Base-by-base conservation (phyloP, 768 basidiomycete genomes). In the Suillus occidentalis region DNA sequence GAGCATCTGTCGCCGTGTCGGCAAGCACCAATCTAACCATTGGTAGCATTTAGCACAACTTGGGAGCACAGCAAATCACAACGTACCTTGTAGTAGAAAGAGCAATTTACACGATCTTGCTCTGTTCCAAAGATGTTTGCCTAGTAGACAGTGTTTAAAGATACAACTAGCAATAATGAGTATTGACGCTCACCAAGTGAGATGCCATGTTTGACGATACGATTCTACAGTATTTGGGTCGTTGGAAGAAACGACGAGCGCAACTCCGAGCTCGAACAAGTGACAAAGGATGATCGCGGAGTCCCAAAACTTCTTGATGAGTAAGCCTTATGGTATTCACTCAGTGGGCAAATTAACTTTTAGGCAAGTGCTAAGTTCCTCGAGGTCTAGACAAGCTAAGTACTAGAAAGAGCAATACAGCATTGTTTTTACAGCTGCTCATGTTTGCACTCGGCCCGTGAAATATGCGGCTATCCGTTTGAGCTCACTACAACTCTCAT, bases 1-100 rank as follows among this genome's bases (percentile, higher is more conserved):
- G 97, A 99, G 78, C 97, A 99, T 64, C 97, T 87, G 72, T 99
- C 97, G 40, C 97, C 97, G 77, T 99, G 97, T 62, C 97, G 85
- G 79, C 97, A 99, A 56, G 97, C 97, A 65, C 97, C 97, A 81
- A 99, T 99, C 92, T 96, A 64, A 43, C 59, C 59, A 66, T 64
- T 18, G 58, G 31, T 63, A n/a, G 61, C 63, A 52, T 20, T 58
- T 55, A 20, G 9, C 8, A 22, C 22, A 50, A 37, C 28, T 60
- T 10, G 22, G 3, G 2, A 13, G 34, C 37, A 66, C 62, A 64
- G 45, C 49, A 20, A 25, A 57, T 45, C 25, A 37, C 45, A 53
- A 76, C 85, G 40, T 67, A 92, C 92, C 81, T 97, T 97, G 83
- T 97, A 95, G 80, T 97, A 99, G 82, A 99, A 99, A 1, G 96